phyloP scores from a whole-genome alignment of 192 early-diverging fungal genomes.

The Mortierella alpina region DNA sequence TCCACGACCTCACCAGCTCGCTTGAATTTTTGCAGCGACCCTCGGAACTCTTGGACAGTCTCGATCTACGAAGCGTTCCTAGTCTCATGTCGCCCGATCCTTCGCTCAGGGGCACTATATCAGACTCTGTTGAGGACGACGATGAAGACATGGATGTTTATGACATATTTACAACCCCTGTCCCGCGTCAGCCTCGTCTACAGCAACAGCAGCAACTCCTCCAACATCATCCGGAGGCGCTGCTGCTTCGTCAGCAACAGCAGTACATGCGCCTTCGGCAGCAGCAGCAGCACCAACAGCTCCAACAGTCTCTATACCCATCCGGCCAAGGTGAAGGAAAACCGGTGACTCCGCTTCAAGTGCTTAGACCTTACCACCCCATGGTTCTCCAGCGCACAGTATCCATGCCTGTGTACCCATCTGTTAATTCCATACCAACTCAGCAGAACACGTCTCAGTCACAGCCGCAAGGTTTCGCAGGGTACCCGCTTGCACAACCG shows the following conservation, averaged over 20 bases:
- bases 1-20: background rate
- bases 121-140: slow-evolving; percentile 26
- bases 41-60: background rate
- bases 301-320: background rate
- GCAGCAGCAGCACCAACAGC: background rate
- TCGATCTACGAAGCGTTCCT: slow-evolving; percentile 21
- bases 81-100: slow-evolving; percentile 29
- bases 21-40: background rate
- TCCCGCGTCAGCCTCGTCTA: background rate
- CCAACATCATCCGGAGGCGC: background rate
- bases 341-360: slow-evolving; percentile 15
- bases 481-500: background rate
- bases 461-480: background rate
- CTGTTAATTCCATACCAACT: background rate
- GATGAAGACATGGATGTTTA: slow-evolving; percentile 33
- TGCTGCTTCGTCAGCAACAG: background rate
- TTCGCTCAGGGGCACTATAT: slow-evolving; percentile 2
- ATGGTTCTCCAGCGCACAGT: slow-evolving; percentile 38
- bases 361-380: slow-evolving; percentile 25
- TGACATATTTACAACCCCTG: slow-evolving; percentile 18
- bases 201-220: background rate
- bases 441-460: background rate
- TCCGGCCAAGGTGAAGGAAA: background rate
- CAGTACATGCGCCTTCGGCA: background rate
- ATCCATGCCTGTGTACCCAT: slow-evolving; percentile 12